Base-by-base conservation (phyloP, 441 rosid species). In the Erodium trifolium region DNA sequence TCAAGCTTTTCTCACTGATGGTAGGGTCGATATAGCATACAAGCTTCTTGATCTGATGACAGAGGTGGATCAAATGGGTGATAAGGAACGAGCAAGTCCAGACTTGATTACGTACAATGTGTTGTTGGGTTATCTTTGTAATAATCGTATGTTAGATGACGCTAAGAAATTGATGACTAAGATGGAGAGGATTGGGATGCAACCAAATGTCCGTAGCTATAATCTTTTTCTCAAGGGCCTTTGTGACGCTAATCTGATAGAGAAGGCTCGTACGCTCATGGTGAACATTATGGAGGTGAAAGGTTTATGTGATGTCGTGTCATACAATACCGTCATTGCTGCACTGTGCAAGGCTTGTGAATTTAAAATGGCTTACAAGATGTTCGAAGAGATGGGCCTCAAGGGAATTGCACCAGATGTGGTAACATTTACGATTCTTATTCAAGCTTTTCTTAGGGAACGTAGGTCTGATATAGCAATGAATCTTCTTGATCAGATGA, bases 91-190 rank as follows among this genome's bases (percentile, higher is more conserved):
- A 65, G 87, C 87, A 0, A 85, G 73, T 41, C 89, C 90, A 0
- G 97, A 94, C 86, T 81, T 87, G 74, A 89, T 90, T 74, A 90
- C 97, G 0, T 85, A 87, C 78, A 94, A 94, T 75, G 81, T 85
- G 12, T 75, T 90, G 72, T 83, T 94, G 83, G 88, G 84, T 82
- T 87, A 85, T 75, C 90, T 76, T 71, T 89, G 93, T 67, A 78
- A 91, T 49, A 72, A 77, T 76, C 77, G 78, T 45, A 78, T 82
- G 92, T 70, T 90, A 83, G 88, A 81, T 43, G 88, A 86, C 72
- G 96, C 89, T 2, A 85, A 79, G 77, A 82, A 84, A 70, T 80
- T 90, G 77, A 74, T 87, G 82, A 75, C 66, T 14, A 81, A 80
- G 78, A 91, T 94, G 97, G 85, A 83, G 76, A 83, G 83, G 72